Percentiles rank a stretch among this genome's conserved stretches.
Conservation (phyloP, 371 early-diverging fungal species). For the Choanephora cucurbitarum region DNA sequence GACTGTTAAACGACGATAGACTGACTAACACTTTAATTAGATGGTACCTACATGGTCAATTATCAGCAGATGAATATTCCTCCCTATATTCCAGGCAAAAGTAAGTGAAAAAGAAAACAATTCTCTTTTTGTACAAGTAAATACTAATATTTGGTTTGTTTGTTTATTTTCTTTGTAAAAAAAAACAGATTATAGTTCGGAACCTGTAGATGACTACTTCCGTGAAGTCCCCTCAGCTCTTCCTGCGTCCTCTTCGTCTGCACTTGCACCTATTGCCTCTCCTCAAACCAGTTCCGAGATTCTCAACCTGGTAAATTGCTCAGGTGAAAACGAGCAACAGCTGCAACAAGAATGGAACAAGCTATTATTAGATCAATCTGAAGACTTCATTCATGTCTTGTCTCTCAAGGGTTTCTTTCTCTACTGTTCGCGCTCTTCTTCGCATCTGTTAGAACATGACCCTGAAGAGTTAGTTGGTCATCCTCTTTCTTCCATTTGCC, state of each 20-base stretch:
- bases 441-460: conserved; percentile 53
- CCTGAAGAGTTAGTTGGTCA: conserved; percentile 61
- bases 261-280: background rate
- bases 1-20: background rate
- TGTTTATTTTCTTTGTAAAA: background rate
- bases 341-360: conserved; percentile 45
- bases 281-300: conserved; percentile 15
- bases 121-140: background rate
- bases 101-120: conserved; percentile 4
- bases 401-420: conserved; percentile 68
- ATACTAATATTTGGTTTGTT: background rate
- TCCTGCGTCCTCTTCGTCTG: conserved; percentile 4
- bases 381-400: conserved; percentile 64
- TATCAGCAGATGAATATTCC: conserved; percentile 48
- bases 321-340: conserved; percentile 33
- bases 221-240: conserved; percentile 31
- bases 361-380: conserved; percentile 41
- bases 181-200: conserved; percentile 20
- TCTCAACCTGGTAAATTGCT: conserved; percentile 27
- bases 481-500: conserved; percentile 56
- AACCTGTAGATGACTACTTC: conserved; percentile 42
- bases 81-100: conserved; percentile 36
- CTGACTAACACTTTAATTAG: conserved; percentile 19
- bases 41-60: conserved; percentile 60
- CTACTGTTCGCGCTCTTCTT: conserved; percentile 53